Evolutionary conservation across 306 rosid genomes (phyloP).

Genomic region (Fragaria vesca): DNA sequence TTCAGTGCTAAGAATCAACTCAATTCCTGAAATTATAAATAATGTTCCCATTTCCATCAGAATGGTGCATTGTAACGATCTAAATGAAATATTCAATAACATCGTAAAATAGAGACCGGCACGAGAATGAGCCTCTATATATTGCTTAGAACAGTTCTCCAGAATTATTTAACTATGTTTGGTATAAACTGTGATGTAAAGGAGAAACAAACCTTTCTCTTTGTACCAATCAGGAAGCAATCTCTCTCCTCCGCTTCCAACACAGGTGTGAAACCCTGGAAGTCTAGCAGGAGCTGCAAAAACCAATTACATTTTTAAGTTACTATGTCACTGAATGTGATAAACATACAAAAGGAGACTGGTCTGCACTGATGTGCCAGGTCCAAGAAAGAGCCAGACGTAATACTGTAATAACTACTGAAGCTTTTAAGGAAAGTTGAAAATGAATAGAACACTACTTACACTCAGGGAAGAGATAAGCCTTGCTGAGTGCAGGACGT

Average conservation of each 20-base stretch:
- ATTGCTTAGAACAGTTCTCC: constrained; percentile 8
- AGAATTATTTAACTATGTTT: neutral
- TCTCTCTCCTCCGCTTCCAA: constrained; percentile 96
- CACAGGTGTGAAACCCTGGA: constrained; percentile 89
- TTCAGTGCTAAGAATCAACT: constrained; percentile 78
- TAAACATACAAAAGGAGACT: neutral
- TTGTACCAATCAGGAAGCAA: constrained; percentile 84
- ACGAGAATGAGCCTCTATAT: neutral
- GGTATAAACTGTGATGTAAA: neutral
- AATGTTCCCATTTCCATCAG: constrained; percentile 24
- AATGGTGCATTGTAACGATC: neutral
- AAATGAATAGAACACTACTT: constrained; percentile 28
- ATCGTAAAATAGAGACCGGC: neutral
- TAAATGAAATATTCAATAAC: neutral
- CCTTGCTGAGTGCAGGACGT: constrained; percentile 99
- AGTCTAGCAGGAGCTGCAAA: constrained; percentile 98
- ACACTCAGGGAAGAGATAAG: constrained; percentile 92
- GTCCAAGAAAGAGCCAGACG: constrained; percentile 2
- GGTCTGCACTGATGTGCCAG: neutral
- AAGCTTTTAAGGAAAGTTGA: neutral
- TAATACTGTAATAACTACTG: neutral
- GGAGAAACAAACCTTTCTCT: constrained; percentile 61
- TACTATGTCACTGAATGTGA: neutral
- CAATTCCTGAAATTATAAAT: constrained; percentile 65
- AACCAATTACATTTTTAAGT: constrained; percentile 15